Evolutionary conservation across 2,329 filamentous ascomycete genomes (phyloP), one percentile per base, ranked within the genome.

Genomic region (Pseudogymnoascus sp.): DNA sequence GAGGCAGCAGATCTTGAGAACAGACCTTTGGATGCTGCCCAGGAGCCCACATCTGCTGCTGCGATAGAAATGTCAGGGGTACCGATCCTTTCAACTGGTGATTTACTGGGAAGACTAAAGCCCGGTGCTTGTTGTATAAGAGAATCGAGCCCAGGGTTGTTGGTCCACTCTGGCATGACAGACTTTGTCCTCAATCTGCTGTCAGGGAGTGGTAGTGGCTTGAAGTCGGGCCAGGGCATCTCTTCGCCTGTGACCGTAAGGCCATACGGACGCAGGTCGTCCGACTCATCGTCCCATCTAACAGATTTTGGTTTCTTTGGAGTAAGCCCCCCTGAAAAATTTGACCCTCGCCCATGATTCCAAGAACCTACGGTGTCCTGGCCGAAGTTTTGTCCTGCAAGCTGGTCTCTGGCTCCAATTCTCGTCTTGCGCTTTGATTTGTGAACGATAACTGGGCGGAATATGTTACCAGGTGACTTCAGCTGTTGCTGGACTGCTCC

Each of bases 141-240:
- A 35, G 58, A 40, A 41, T 60, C 58, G 23, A 60, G 58, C 21
- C 58, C 58, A 25, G 58, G 58, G 58, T 60, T 60, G 25, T 25
- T 60, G 8, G 58, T 25, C 58, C 58, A 60, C 25, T 60, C 58
- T 60, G 58, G 58, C 58, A 60, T 60, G 31, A 60, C 25, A 40
- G 58, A 18, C 28, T 25, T 60, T 8, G 35, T 38, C 58, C 38
- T 60, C 35, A 31, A 25, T 16, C 58, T 60, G 58, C 38, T 60
- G 21, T 40, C 35, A 16, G 58, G 58, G 35, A 60, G 33, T 9
- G 38, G 33, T 9, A 60, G 25, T 12, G 58, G 58, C 21, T 38
- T 60, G 18, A 60, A 60, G 33, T 60, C 58, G 14, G 58, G 58
- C 58, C 58, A 60, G 16, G 58, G 58, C 21, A 60, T 60, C 58